These are phyloP conservation scores for Aspergillus sp. DNA, from an alignment of 2,329 filamentous ascomycete species.

Conservation along the genomic window DNA sequence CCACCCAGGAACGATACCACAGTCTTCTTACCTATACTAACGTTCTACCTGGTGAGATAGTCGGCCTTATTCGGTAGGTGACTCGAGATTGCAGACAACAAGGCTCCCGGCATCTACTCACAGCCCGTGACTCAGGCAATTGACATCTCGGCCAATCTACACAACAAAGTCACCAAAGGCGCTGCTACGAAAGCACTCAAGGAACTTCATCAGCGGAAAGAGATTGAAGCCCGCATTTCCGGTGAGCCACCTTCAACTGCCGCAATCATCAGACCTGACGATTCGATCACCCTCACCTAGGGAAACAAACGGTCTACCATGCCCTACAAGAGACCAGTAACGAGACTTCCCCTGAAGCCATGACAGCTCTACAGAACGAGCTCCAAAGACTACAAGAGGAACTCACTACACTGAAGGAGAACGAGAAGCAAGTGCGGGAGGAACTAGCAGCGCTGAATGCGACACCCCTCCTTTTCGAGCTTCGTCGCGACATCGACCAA, in stretches of 20 bases:
- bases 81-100: too few species aligned
- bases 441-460: constrained; percentile 46
- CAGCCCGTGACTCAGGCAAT: constrained; percentile 39
- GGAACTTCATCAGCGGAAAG: constrained; percentile 59
- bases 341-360: constrained; percentile 46
- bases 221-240: constrained; percentile 57
- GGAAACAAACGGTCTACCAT: constrained; percentile 63
- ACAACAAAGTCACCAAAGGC: constrained; percentile 60
- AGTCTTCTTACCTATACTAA: neutral
- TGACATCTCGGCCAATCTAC: constrained; percentile 60
- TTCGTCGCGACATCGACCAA: constrained; percentile 42
- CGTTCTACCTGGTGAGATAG: constrained; percentile 24
- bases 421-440: constrained; percentile 50
- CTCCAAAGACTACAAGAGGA: constrained; percentile 47
- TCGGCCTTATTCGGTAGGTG: constrained; percentile 53
- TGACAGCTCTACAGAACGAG: constrained; percentile 49
- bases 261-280: too few species aligned
- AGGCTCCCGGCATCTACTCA: neutral
- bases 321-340: constrained; percentile 51
- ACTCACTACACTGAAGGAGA: constrained; percentile 43
- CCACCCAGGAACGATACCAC: too few species aligned
- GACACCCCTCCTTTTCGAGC: constrained; percentile 50
- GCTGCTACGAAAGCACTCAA: constrained; percentile 57
- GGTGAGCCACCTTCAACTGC: constrained; percentile 25
- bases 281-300: constrained; percentile 30